Conservation (phyloP, 1,284 basidiomycete genomes). For the Microbotryum scabiosae region DNA sequence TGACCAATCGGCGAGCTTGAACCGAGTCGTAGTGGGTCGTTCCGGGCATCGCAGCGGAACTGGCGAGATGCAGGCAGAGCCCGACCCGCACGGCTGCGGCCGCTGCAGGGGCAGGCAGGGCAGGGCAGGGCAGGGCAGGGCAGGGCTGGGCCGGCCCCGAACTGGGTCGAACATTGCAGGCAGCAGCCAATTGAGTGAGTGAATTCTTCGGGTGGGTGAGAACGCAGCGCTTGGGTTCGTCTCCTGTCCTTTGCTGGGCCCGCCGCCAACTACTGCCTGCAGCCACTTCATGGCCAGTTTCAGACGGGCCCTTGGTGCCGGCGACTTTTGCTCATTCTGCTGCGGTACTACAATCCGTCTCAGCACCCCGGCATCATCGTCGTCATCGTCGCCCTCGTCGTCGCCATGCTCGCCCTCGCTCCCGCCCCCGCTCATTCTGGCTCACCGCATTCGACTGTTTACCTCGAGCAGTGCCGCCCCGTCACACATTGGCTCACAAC, state of each 20-base stretch:
- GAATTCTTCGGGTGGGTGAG: no score
- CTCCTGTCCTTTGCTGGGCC: no score
- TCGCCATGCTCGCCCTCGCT: background rate
- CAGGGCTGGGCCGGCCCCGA: no score
- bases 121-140: no score
- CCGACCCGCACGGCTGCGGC: background rate
- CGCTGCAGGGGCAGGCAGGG: no score
- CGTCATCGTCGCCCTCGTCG: background rate
- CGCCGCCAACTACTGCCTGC: no score
- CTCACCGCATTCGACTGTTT: slow-evolving; percentile 1
- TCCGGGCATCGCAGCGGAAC: background rate
- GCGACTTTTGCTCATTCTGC: no score
- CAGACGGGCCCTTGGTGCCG: no score
- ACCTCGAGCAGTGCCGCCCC: slow-evolving; percentile 14
- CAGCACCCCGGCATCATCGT: background rate
- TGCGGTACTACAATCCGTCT: background rate
- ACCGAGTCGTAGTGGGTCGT: background rate
- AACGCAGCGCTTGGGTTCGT: no score
- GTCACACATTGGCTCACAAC: slow-evolving; percentile 68
- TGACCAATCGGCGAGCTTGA: slow-evolving; percentile 14
- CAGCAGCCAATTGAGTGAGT: no score
- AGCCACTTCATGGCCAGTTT: no score
- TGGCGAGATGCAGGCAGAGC: background rate
- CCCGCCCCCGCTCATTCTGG: background rate
- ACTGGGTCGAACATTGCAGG: no score